Base-by-base conservation (phyloP, 305 asterid species). In the Andrographis paniculata region DNA sequence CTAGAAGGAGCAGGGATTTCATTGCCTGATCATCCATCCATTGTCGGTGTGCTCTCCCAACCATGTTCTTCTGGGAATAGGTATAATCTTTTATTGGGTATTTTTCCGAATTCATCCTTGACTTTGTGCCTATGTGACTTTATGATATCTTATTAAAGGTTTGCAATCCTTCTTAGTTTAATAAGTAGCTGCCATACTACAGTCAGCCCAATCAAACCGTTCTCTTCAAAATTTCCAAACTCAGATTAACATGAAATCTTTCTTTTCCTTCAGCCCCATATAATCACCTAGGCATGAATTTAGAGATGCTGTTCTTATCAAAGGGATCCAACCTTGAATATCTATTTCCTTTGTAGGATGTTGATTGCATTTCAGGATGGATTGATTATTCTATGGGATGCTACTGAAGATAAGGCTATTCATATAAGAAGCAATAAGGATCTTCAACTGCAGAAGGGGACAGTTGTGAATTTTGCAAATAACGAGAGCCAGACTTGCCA, bases 281-380 rank as follows among this genome's bases (percentile, higher is more conserved):
- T 2, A 33, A 33, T 2, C 4, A 1, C 12, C 38, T 33, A 33
- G 9, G 12, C n/a, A 0, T 33, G 2, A 7, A 33, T 11, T 6
- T 13, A 10, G n/a, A 33, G 4, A 7, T 13, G 11, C 12, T n/a
- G 11, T 2, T 33, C 13, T 6, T 33, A 13, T 33, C 13, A 33
- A 13, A 10, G 14, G 12, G 38, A 33, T 37, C 12, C 42, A 14
- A 37, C 42, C 14, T 17, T 14, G 12, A 37, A 5, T 37, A 13
- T 9, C 14, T 7, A 33, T 14, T 37, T 37, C 30, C 35, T 63
- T 42, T 64, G 59, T 80, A 87, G 99, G 82, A 79, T 91, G 45
- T 63, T 91, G 66, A 72, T 91, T 77, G 96, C 96, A 39, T 87
- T 79, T 70, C 95, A 76, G 60, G 79, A 74, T 48, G 96, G 99